Percentiles rank a stretch among this genome's conserved stretches.
These are phyloP conservation scores for Alternaria gaisen DNA, from an alignment of 2,329 filamentous ascomycete genomes.

Conservation along the genomic window DNA sequence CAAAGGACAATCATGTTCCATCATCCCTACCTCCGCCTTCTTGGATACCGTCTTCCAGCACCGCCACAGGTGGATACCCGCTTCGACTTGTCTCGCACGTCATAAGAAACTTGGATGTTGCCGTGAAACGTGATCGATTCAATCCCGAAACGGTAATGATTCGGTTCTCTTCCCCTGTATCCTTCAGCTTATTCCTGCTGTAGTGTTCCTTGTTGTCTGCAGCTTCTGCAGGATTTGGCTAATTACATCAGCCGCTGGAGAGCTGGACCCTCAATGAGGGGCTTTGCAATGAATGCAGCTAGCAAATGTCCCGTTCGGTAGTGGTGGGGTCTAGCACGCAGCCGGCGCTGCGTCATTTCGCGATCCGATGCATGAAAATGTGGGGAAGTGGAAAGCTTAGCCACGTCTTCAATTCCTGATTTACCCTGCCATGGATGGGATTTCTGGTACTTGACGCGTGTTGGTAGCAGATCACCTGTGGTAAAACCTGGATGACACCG, in stretches of 20 bases:
- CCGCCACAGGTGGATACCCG: conserved; percentile 19
- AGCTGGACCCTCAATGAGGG: conserved; percentile 11
- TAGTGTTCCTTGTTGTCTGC: conserved; percentile 15
- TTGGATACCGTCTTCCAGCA: conserved; percentile 17
- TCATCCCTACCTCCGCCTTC: conserved; percentile 28
- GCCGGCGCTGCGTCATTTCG: conserved; percentile 39
- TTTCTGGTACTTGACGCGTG: conserved; percentile 15
- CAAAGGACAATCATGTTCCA: conserved; percentile 18
- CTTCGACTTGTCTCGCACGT: conserved; percentile 17
- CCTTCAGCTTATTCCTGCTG: conserved; percentile 11
- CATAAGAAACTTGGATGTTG: conserved; percentile 15
- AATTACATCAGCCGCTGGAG: conserved; percentile 19
- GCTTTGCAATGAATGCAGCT: conserved; percentile 16
- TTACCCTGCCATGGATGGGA: conserved; percentile 17
- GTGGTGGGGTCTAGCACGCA: conserved; percentile 27
- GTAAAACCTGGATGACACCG: conserved; percentile 14
- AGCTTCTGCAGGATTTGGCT: conserved; percentile 29
- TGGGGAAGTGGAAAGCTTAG: conserved; percentile 39
- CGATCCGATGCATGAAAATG: conserved; percentile 23
- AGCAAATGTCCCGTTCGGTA: conserved; percentile 13
- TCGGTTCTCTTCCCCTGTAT: conserved; percentile 13
- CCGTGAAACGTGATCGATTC: conserved; percentile 1
- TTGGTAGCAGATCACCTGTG: conserved; percentile 6
- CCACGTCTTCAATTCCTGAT: conserved; percentile 33
- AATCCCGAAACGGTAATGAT: conserved; percentile 9